Evolutionary conservation across 306 rosid species (phyloP).

Genomic region (Cyclanthera cordifolia): DNA sequence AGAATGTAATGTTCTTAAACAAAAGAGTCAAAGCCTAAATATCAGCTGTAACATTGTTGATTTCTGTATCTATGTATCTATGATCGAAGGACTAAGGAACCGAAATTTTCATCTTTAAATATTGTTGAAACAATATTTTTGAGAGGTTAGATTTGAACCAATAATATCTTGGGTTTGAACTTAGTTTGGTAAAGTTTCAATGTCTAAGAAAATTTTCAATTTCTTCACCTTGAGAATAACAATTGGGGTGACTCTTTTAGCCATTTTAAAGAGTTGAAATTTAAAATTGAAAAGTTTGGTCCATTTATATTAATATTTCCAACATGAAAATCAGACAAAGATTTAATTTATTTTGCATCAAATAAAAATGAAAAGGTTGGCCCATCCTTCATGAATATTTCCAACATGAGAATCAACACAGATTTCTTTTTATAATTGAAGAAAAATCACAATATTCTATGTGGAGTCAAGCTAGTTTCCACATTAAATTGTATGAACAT

Average conservation of each 20-base stretch:
- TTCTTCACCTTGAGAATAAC: not conserved
- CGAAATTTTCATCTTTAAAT: too few relatives aligned
- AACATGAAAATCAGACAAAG: not conserved
- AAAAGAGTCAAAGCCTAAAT: too few relatives aligned
- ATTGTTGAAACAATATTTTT: too few relatives aligned
- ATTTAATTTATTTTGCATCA: not conserved
- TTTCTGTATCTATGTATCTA: too few relatives aligned
- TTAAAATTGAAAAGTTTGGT: not conserved
- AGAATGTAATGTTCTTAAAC: too few relatives aligned
- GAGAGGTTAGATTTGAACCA: too few relatives aligned
- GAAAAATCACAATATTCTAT: not conserved
- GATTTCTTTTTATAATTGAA: not conserved
- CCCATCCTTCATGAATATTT: not conserved
- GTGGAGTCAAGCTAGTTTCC: constrained; percentile 1
- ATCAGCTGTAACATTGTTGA: too few relatives aligned
- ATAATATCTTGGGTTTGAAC: too few relatives aligned
- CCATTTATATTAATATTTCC: not conserved
- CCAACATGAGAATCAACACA: not conserved
- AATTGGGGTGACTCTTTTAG: not conserved
- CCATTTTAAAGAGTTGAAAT: not conserved
- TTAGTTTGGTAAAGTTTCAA: not conserved
- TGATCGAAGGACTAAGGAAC: too few relatives aligned
- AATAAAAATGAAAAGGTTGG: not conserved
- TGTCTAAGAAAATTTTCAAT: not conserved
- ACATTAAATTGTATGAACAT: not conserved